Evolutionary conservation across 1,284 basidiomycete species (phyloP), one percentile per base, ranked within the genome.

Genomic region (Fomitopsis schrenkii): DNA sequence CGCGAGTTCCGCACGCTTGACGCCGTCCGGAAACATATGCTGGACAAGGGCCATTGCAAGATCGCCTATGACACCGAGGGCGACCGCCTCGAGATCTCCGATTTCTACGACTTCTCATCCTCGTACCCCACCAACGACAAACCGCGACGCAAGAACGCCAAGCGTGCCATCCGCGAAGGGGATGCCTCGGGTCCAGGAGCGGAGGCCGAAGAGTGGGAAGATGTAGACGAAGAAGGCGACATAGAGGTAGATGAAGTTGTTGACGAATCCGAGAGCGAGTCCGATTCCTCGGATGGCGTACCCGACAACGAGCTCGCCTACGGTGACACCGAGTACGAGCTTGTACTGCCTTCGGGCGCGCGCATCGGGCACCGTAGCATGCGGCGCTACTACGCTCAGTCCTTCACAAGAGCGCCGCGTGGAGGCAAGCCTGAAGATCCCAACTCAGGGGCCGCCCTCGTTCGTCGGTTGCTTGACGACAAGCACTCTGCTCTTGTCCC

Each of bases 21-120:
- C 2, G 94, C 95, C 0, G 94, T 94, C 2, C 80, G 95, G 66
- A 93, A 92, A 70, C 95, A 98, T 72, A 98, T 98, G 96, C 66
- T 87, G 57, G 95, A 96, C 79, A 98, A 97, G 77, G 84, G 84
- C 46, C 97, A 99, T 71, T 98, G 96, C 84, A 98, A 98, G 77
- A 86, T 99, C 63, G 92, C 94, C 0, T 99, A 98, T 74, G 92
- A 95, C 59, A 79, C 82, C 1, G 88, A 93, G 67, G 75, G 81
- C 48, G 94, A 98, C 69, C 83, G 88, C 54, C 83, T 97, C 53
- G 95, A 98, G 71, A 69, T 97, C 6, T 92, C 95, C 0, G 97
- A 98, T 68, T 98, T 84, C 73, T 99, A 98, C 77, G 94, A 98
- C 75, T 99, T 97, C 74, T 83, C 87, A 0, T 77, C 83, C 1